Conservation (phyloP, 176 grass and related monocot genomes). For the Oryza glumipatula region DNA sequence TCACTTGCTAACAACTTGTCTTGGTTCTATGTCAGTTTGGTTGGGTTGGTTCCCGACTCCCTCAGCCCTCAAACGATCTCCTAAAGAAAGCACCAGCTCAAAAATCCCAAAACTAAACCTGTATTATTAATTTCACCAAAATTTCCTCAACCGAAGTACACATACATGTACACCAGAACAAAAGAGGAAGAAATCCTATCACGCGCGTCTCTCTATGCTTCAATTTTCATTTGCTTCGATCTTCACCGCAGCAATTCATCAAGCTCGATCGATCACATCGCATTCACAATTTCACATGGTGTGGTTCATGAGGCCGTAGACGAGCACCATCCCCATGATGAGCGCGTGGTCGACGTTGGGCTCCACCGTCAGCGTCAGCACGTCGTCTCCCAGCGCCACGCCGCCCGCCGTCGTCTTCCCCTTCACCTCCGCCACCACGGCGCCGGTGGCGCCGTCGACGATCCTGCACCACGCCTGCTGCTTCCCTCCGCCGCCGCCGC, state of each 20-base stretch:
- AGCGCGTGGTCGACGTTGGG: slow-evolving; percentile 65
- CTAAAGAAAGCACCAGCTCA: too few species aligned
- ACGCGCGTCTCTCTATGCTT: background rate
- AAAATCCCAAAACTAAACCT: too few species aligned
- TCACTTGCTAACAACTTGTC: background rate
- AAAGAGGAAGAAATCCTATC: background rate
- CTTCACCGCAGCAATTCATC: too few species aligned
- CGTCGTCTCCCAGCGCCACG: slow-evolving; percentile 66
- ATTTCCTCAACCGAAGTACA: too few species aligned
- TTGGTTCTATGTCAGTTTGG: too few species aligned
- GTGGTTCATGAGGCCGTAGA: slow-evolving; percentile 70
- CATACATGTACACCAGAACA: background rate
- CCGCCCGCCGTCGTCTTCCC: slow-evolving; percentile 66
- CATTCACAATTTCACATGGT: slow-evolving; percentile 21
- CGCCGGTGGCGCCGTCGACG: slow-evolving; percentile 49
- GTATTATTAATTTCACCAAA: too few species aligned
- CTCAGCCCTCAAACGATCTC: too few species aligned
- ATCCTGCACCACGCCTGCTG: slow-evolving; percentile 58
- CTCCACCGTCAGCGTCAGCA: slow-evolving; percentile 68
- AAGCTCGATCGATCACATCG: background rate
- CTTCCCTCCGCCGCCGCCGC: slow-evolving; percentile 26
- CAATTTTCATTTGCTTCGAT: background rate
- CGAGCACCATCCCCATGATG: slow-evolving; percentile 81
- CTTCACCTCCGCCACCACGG: slow-evolving; percentile 61
- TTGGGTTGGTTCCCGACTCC: too few species aligned